A percentile compares a stretch with the other conserved stretches of the same genome.
These are phyloP conservation scores for Talaromyces islandicus DNA, from an alignment of 2,329 filamentous ascomycete genomes.

Conservation along the genomic window DNA sequence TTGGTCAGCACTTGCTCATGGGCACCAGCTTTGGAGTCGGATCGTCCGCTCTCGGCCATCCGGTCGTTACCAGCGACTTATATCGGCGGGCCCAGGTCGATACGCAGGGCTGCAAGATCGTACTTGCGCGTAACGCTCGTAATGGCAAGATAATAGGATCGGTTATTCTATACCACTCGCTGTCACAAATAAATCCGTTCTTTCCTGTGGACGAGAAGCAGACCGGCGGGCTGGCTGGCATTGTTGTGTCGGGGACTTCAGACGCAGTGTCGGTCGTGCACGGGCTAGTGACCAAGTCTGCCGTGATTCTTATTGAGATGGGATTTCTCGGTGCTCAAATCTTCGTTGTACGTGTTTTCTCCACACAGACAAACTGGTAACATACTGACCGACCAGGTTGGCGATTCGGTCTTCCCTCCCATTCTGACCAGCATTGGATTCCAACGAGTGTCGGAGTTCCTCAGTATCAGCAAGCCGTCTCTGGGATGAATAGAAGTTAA, in stretches of 20 bases:
- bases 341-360: conserved; percentile 3
- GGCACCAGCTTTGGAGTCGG: conserved; percentile 5
- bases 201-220: conserved; percentile 7
- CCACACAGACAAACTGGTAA: background rate
- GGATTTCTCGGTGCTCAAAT: conserved; percentile 8
- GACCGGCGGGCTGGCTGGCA: conserved; percentile 1
- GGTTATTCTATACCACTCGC: conserved; percentile 4
- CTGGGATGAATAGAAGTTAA: background rate
- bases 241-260: conserved; percentile 1
- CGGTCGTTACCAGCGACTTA: conserved; percentile 5
- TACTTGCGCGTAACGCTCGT: conserved; percentile 1
- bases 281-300: conserved; percentile 3
- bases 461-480: conserved; percentile 7
- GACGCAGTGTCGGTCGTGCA: conserved; percentile 1
- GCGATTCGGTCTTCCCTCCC: conserved; percentile 5
- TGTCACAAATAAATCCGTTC: conserved; percentile 8
- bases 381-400: conserved; percentile 3
- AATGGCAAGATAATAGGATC: conserved; percentile 8
- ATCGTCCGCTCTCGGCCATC: conserved; percentile 4
- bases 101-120: conserved; percentile 8
- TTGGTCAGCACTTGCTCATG: conserved; percentile 5
- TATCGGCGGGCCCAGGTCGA: conserved; percentile 5
- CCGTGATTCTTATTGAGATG: conserved; percentile 6
- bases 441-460: conserved; percentile 8
- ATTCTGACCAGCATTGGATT: conserved; percentile 8